These are phyloP conservation scores for Iberis pinnata DNA, from an alignment of 345 rosid genomes.

Conservation along the genomic window DNA sequence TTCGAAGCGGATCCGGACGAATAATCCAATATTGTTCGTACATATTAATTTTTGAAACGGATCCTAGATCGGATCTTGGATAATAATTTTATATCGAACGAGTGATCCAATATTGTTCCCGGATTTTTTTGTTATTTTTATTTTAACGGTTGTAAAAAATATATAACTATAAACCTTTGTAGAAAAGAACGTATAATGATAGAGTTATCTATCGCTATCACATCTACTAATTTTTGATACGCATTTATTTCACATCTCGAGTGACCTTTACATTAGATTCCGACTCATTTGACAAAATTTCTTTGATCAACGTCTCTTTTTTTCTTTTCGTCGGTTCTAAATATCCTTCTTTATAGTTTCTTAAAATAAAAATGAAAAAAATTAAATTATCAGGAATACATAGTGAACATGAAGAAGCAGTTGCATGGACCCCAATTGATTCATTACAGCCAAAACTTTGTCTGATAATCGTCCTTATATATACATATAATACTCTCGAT, in stretches of 20 bases:
- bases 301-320: conserved; percentile 14
- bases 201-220: conserved; percentile 23
- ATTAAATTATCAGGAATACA: too few relatives aligned
- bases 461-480: conserved; percentile 10
- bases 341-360: not conserved
- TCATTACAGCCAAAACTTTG: conserved; percentile 27
- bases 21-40: too few relatives aligned
- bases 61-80: too few relatives aligned
- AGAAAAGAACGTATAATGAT: not conserved
- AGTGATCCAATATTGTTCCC: too few relatives aligned
- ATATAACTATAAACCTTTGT: too few relatives aligned
- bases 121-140: too few relatives aligned
- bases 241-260: conserved; percentile 21
- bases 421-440: conserved; percentile 31
- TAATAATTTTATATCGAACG: too few relatives aligned
- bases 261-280: conserved; percentile 20
- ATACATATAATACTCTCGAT: conserved; percentile 21
- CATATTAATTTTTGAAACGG: too few relatives aligned
- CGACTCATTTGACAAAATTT: conserved; percentile 19
- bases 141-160: too few relatives aligned
- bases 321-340: conserved; percentile 12
- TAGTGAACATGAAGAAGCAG: too few relatives aligned
- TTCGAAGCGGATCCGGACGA: too few relatives aligned
- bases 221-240: conserved; percentile 15
- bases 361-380: not conserved